These are phyloP conservation scores for Flaveria brownii DNA, from an alignment of 129 eudicot genomes.

Conservation along the genomic window DNA sequence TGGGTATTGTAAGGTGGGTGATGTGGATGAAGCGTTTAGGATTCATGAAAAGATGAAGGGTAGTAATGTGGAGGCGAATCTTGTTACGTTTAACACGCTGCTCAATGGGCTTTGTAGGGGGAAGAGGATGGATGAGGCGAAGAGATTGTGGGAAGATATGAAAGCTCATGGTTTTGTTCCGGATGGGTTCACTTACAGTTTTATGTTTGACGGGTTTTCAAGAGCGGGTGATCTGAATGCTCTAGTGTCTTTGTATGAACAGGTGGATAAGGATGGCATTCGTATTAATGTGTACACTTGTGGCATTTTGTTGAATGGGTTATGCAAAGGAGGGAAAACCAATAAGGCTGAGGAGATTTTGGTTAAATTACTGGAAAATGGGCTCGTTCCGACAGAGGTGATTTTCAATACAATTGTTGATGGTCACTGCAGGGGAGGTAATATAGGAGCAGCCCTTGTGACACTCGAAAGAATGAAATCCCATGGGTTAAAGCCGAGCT, in stretches of 20 bases:
- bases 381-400: conserved; percentile 31
- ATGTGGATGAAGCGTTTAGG: conserved; percentile 40
- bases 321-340: conserved; percentile 39
- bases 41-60: conserved; percentile 28
- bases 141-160: conserved; percentile 31
- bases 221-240: conserved; percentile 29
- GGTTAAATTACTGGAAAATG: conserved; percentile 17
- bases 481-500: conserved; percentile 19
- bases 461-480: conserved; percentile 33
- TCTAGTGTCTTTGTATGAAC: conserved; percentile 14
- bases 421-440: conserved; percentile 36
- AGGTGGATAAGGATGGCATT: conserved; percentile 25
- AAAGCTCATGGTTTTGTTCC: conserved; percentile 31
- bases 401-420: conserved; percentile 33
- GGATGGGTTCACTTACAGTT: conserved; percentile 27
- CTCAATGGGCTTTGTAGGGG: conserved; percentile 34
- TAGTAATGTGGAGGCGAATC: conserved; percentile 27
- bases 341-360: conserved; percentile 36
- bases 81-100: conserved; percentile 34
- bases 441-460: conserved; percentile 25
- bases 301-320: conserved; percentile 28
- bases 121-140: conserved; percentile 36
- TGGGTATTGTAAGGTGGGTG: conserved; percentile 39
- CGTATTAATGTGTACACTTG: conserved; percentile 29
- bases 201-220: conserved; percentile 32